A percentile compares a stretch with the other conserved stretches of the same genome.
Evolutionary conservation across 2,329 filamentous ascomycete species (phyloP).

Genomic region (Arthrinium phaeospermum): DNA sequence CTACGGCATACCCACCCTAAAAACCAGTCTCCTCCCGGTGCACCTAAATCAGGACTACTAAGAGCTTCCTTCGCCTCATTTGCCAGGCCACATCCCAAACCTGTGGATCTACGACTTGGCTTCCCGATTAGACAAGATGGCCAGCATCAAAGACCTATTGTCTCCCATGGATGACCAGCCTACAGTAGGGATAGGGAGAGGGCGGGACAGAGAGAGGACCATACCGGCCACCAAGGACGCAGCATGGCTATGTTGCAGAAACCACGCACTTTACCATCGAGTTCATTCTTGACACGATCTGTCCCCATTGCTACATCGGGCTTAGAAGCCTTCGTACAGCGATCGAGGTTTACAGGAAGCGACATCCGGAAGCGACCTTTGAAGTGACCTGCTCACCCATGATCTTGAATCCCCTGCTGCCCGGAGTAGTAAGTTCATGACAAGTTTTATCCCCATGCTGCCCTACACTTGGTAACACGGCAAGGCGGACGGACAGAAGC

Average conservation of each 20-base stretch:
- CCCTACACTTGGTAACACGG: not conserved
- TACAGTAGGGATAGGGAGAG: not conserved
- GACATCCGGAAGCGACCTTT: slow-evolving; percentile 51
- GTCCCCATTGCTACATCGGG: slow-evolving; percentile 59
- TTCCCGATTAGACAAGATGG: slow-evolving; percentile 29
- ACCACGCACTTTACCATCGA: slow-evolving; percentile 48
- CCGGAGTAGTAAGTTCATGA: slow-evolving; percentile 34
- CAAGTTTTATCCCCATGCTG: not conserved
- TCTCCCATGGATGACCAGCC: slow-evolving; percentile 29
- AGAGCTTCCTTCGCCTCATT: not conserved
- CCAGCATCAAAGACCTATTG: slow-evolving; percentile 37
- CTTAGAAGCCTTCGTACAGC: slow-evolving; percentile 53
- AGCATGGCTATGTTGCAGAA: slow-evolving; percentile 20
- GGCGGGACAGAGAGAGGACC: slow-evolving; percentile 1
- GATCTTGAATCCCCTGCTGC: slow-evolving; percentile 44
- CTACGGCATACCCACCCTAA: not conserved
- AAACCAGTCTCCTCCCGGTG: not conserved
- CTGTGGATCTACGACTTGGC: too few species aligned
- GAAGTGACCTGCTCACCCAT: slow-evolving; percentile 54
- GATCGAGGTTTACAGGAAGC: slow-evolving; percentile 46
- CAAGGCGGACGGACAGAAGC: not conserved
- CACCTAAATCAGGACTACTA: not conserved
- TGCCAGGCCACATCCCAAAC: too few species aligned
- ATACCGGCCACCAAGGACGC: not conserved
- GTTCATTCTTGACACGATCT: slow-evolving; percentile 56